phyloP scores from a whole-genome alignment of 306 rosid species.

The Adenanthera pavonina region DNA sequence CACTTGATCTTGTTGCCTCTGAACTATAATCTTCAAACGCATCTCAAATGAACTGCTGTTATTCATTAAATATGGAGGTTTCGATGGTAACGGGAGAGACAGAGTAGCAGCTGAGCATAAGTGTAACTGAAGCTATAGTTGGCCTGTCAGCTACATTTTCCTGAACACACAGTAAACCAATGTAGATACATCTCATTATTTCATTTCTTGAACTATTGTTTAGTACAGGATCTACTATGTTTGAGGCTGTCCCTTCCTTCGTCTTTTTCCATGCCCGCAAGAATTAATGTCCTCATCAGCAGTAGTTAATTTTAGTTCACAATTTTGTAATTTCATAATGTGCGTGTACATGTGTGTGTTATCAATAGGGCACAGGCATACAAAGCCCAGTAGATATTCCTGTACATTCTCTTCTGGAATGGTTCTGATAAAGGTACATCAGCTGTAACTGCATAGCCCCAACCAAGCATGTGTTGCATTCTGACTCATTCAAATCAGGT shows the following conservation, averaged over 20 bases:
- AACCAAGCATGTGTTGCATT: slow-evolving; percentile 38
- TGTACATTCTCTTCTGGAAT: background rate
- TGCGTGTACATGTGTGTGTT: background rate
- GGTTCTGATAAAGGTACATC: slow-evolving; percentile 19
- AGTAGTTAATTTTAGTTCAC: background rate
- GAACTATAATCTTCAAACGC: background rate
- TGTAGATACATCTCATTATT: background rate
- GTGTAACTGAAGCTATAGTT: background rate
- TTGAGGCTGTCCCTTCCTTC: background rate
- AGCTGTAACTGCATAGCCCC: background rate
- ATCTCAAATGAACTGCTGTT: background rate
- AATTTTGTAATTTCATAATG: too few relatives aligned
- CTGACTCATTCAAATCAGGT: slow-evolving; percentile 30
- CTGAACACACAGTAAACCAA: background rate
- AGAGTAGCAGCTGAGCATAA: background rate
- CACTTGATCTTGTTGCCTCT: background rate
- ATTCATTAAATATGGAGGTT: background rate
- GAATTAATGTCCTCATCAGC: background rate
- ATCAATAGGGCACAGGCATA: background rate
- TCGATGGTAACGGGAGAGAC: background rate
- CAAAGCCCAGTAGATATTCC: background rate
- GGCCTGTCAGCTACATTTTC: background rate
- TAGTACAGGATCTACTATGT: background rate
- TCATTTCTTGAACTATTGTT: background rate
- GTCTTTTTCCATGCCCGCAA: background rate